Base-by-base conservation (phyloP, 495 filamentous ascomycete species). In the Penicillium steckii region DNA sequence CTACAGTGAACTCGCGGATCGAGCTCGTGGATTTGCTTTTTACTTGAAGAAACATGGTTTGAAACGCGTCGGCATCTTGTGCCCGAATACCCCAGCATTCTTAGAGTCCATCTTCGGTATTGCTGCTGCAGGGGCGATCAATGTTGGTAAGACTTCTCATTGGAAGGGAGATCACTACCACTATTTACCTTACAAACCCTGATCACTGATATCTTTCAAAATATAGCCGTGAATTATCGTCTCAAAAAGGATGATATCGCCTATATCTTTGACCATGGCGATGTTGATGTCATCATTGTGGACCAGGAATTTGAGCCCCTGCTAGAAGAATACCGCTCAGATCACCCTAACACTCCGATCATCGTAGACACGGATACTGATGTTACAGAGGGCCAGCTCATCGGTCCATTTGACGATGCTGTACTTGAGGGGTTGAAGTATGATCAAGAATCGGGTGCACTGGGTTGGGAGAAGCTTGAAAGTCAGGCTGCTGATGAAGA, bases 61-160 rank as follows among this genome's bases (percentile, higher is more conserved):
- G 59, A 86, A 81, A 63, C 80, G 87, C 49, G 79, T 87, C 2
- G 94, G 94, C 4, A 85, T 98, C 32, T 76, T 98, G 4, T 84
- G 82, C 18, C 86, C 95, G 1, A 98, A 98, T 65, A 98, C 94
- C 4, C 94, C 94, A 3, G 94, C 91, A 0, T 97, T 97, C 65
- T 73, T 97, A 17, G 93, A 97, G 70, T 78, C 82, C 2, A 86
- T 97, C 43, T 98, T 91, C 60, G 94, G 88, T 5, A 88, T 97
- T 61, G 85, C 83, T 2, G 94, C 91, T 19, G 91, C 89, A 2
- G 91, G 91, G 7, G 89, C 75, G 8, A 79, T 95, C 8, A 86
- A 89, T 57, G 85, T 95, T 52, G 83, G 79, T 84, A 59, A 50
- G 61, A 13, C 18, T 23, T 18, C 24, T 38, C 46, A 44, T 15